These are phyloP conservation scores for Stropharia rugosoannulata DNA, from an alignment of 768 basidiomycete genomes.

Conservation along the genomic window DNA sequence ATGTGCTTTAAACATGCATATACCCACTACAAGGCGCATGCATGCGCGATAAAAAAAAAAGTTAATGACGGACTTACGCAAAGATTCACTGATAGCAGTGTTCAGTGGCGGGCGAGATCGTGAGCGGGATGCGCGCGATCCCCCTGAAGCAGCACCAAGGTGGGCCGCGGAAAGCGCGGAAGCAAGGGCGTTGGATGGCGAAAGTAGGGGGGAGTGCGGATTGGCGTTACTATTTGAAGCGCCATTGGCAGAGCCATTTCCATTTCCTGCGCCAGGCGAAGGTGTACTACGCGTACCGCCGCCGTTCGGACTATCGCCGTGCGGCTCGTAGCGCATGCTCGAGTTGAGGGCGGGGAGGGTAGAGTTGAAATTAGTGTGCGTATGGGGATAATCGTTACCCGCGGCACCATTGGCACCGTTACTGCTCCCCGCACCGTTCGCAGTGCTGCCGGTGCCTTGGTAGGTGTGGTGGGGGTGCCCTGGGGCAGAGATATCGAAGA, in stretches of 20 bases:
- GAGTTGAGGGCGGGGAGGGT: slow-evolving; percentile 52
- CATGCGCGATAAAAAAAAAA: slow-evolving; percentile 8
- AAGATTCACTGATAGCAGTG: neutral
- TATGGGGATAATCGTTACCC: neutral
- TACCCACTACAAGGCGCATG: neutral
- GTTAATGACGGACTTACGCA: slow-evolving; percentile 7
- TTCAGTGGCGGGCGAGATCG: slow-evolving; percentile 32
- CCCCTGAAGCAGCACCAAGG: neutral
- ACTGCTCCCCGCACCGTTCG: neutral
- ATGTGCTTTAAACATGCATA: too few species aligned
- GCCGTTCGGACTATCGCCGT: slow-evolving; percentile 25
- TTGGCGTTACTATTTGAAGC: slow-evolving; percentile 1
- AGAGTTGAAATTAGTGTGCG: slow-evolving; percentile 36
- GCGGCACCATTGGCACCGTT: neutral
- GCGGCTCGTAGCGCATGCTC: slow-evolving; percentile 49
- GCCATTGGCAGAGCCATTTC: neutral
- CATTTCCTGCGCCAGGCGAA: neutral
- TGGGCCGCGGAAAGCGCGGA: neutral
- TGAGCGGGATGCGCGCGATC: slow-evolving; percentile 40
- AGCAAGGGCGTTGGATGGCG: neutral
- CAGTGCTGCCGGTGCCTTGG: neutral
- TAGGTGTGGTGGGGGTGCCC: neutral
- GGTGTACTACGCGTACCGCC: slow-evolving; percentile 5
- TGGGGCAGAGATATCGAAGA: slow-evolving; percentile 33
- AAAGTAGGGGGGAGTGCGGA: slow-evolving; percentile 14